Conservation (phyloP, 2,329 filamentous ascomycete species). For the Cercospora zeina region DNA sequence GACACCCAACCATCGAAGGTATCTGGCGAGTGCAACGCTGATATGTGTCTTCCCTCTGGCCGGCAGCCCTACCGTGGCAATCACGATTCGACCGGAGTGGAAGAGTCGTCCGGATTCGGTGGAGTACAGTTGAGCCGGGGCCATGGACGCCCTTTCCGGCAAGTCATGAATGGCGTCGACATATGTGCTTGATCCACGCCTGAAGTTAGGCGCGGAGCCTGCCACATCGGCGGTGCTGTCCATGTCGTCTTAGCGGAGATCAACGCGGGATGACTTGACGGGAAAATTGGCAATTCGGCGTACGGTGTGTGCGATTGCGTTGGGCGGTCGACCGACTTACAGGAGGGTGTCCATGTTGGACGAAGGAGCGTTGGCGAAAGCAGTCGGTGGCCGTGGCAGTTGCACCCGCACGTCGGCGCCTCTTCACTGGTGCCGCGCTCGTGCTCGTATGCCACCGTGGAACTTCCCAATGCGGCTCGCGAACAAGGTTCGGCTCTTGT, state of each 20-base stretch:
- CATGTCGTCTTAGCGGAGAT: constrained; percentile 16
- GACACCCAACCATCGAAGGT: constrained; percentile 94
- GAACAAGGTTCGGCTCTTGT: neutral
- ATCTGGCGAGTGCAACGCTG: constrained; percentile 90
- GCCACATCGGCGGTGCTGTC: constrained; percentile 77
- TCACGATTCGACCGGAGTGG: constrained; percentile 94
- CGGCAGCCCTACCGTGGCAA: constrained; percentile 92
- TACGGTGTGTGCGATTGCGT: neutral
- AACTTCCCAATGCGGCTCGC: neutral
- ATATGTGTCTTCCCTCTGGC: constrained; percentile 98
- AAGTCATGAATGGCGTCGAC: constrained; percentile 97
- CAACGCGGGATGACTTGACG: neutral
- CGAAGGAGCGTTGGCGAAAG: neutral
- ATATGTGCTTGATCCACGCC: constrained; percentile 90
- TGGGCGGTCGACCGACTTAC: constrained; percentile 19
- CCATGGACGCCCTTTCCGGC: constrained; percentile 77
- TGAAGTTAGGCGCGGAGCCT: constrained; percentile 84
- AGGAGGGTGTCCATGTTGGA: constrained; percentile 31
- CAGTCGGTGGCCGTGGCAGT: neutral
- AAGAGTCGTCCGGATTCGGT: constrained; percentile 97
- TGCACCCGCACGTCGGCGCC: neutral
- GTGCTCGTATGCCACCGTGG: constrained; percentile 9
- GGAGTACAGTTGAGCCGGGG: constrained; percentile 94
- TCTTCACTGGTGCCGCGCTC: constrained; percentile 5
- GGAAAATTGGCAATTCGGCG: neutral